A percentile compares a stretch with the other conserved stretches of the same genome.
phyloP scores from a whole-genome alignment of 2,329 filamentous ascomycete genomes.

The Aspergillus calidoustus region DNA sequence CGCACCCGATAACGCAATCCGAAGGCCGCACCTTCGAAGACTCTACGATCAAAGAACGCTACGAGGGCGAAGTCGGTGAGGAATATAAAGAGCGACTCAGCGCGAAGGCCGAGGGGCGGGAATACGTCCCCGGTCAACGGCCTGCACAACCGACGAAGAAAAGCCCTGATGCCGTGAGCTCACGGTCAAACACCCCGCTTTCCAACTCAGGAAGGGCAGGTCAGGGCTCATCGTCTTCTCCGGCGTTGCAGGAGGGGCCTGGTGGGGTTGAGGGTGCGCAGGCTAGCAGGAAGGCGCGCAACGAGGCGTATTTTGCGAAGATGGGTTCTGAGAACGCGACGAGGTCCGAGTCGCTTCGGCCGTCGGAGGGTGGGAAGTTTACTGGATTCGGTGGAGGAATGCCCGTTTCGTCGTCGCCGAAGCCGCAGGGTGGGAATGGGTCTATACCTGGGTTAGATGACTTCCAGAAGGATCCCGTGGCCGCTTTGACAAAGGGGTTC shows the following conservation, averaged over 20 bases:
- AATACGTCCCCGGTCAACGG: conserved; percentile 78
- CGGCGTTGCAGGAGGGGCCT: conserved; percentile 10
- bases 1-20: conserved; percentile 68
- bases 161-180: conserved; percentile 39
- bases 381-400: conserved; percentile 84
- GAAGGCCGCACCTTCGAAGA: conserved; percentile 77
- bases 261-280: conserved; percentile 33
- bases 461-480: conserved; percentile 87
- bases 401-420: conserved; percentile 52
- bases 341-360: conserved; percentile 74
- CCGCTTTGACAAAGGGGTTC: conserved; percentile 86
- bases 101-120: conserved; percentile 83
- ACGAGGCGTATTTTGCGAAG: conserved; percentile 89
- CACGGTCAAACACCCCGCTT: conserved; percentile 34
- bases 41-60: conserved; percentile 86
- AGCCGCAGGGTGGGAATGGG: conserved; percentile 7
- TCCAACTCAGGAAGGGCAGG: conserved; percentile 22
- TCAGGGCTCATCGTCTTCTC: conserved; percentile 29
- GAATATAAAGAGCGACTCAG: conserved; percentile 92
- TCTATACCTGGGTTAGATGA: conserved; percentile 74
- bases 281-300: conserved; percentile 63
- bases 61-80: conserved; percentile 86
- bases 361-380: conserved; percentile 91
- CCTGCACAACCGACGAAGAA: conserved; percentile 44
- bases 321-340: conserved; percentile 82